Evolutionary conservation across 2,329 filamentous ascomycete genomes (phyloP).

Genomic region (Apiospora kogelbergensis): DNA sequence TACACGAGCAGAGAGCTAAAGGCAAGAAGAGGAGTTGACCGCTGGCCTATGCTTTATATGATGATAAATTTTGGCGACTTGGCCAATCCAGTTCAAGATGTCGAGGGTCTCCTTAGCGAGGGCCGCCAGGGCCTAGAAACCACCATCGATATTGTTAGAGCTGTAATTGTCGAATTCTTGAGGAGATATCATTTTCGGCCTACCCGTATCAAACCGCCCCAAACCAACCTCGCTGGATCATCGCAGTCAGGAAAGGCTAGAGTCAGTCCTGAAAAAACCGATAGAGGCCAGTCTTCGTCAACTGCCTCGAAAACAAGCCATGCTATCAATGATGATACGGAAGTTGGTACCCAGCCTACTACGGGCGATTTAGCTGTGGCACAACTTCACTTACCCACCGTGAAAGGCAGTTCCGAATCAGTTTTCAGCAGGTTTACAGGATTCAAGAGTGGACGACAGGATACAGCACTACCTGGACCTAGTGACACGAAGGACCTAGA

Average conservation of each 20-base stretch:
- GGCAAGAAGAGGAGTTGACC: conserved; percentile 67
- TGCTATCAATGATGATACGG: not conserved
- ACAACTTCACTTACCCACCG: conserved; percentile 32
- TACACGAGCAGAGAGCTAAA: conserved; percentile 53
- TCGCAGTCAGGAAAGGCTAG: not conserved
- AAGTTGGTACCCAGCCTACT: not conserved
- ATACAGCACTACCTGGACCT: conserved; percentile 27
- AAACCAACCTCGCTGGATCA: not conserved
- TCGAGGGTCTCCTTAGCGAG: conserved; percentile 45
- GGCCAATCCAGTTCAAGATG: conserved; percentile 21
- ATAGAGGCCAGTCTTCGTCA: not conserved
- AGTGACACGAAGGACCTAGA: not conserved
- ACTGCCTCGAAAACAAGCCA: conserved; percentile 6
- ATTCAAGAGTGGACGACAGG: conserved; percentile 33
- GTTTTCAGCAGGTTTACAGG: conserved; percentile 37
- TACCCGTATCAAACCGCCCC: conserved; percentile 25
- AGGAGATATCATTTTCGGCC: conserved; percentile 70
- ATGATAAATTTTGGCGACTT: conserved; percentile 50
- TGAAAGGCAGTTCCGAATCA: conserved; percentile 26
- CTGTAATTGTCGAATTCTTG: conserved; percentile 73
- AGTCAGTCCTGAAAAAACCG: not conserved
- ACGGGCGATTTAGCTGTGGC: conserved; percentile 28
- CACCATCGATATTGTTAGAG: conserved; percentile 64
- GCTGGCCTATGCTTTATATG: conserved; percentile 89
- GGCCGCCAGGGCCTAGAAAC: conserved; percentile 49